Evolutionary conservation across 2,329 filamentous ascomycete species (phyloP), one percentile per base, ranked within the genome.

Genomic region (Orbilia brochopaga): DNA sequence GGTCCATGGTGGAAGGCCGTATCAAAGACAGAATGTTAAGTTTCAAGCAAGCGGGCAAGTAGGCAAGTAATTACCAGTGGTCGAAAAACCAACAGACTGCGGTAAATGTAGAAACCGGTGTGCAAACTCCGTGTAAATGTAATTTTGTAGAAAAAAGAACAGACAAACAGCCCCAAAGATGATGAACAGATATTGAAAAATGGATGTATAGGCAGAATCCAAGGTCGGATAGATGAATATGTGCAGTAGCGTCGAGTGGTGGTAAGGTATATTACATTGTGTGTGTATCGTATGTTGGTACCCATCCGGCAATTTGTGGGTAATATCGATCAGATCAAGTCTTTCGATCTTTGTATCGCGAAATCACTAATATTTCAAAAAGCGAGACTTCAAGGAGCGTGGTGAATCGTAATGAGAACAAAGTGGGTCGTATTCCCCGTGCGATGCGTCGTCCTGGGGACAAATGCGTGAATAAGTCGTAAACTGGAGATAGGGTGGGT

Each of bases 111-210:
- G 11, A 35, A 44, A 50, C 19, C n/a, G 35, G 30, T 46, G 53
- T 19, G 55, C 46, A 60, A 65, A 65, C 61, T 73, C 61, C 59
- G 50, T 73, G 59, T 61, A 73, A 73, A 60, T 65, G 56, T 58
- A 55, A 24, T 59, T 35, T 65, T 60, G 40, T 50, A 44, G 42
- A n/a, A 13, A 67, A 40, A 52, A 63, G 35, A 58, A 62, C 35
- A 53, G 21, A 27, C 8, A 52, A 74, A 51, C 76, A 75, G 54
- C 74, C 60, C n/a, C 74, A 64, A 30, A 27, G 15, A 61, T 8
- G 17, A 35, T 53, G 40, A 35, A 53, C 24, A 40, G 8, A 17
- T 13, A 44, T 15, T 51, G 13, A 42, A 32, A 54, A 30, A 32
- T 30, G 21, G 17, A 27, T 19, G 21, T 54, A 15, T 35, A n/a